phyloP scores from a whole-genome alignment of 2,329 filamentous ascomycete genomes.

The Fusarium sp. region DNA sequence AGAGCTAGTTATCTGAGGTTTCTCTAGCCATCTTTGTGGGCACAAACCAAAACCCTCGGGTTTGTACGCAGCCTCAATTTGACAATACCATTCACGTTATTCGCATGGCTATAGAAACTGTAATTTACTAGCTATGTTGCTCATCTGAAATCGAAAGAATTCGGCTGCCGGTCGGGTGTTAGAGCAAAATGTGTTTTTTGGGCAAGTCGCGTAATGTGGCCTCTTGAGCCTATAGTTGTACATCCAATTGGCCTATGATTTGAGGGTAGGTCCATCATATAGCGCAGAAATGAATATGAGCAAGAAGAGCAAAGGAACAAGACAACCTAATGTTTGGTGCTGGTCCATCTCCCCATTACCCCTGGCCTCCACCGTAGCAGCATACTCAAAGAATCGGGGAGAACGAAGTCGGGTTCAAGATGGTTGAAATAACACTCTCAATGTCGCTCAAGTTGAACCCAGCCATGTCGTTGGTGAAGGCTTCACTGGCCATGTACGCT shows the following conservation, averaged over 20 bases:
- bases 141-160: too few relatives aligned
- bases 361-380: neutral
- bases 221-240: too few relatives aligned
- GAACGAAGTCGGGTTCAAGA: neutral
- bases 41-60: neutral
- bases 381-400: neutral
- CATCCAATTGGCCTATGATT: too few relatives aligned
- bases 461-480: neutral
- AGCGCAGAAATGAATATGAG: neutral
- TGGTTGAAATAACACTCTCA: neutral
- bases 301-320: neutral
- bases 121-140: too few relatives aligned
- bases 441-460: neutral
- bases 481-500: neutral
- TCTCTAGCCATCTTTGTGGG: neutral
- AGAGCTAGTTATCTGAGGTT: neutral
- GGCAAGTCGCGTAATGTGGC: neutral
- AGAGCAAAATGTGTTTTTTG: neutral
- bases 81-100: neutral
- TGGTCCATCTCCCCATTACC: neutral
- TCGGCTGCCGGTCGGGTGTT: neutral
- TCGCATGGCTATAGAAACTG: too few relatives aligned
- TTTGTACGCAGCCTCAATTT: neutral
- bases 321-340: neutral
- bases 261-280: neutral